These are phyloP conservation scores for Clathrospora elynae DNA, from an alignment of 2,329 filamentous ascomycete species.

Conservation along the genomic window DNA sequence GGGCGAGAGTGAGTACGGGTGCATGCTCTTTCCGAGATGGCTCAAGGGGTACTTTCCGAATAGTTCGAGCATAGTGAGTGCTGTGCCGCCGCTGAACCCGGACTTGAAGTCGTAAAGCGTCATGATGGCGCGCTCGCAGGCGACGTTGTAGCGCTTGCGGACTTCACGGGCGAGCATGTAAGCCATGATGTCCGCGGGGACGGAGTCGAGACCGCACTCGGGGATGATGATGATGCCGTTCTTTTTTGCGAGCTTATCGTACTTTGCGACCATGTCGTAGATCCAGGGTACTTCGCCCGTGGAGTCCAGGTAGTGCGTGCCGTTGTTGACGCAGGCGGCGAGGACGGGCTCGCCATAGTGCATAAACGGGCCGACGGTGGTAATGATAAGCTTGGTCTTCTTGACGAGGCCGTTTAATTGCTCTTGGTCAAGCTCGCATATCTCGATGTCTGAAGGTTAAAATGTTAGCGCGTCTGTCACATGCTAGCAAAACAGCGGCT, in stretches of 20 bases:
- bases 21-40: constrained; percentile 55
- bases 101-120: constrained; percentile 60
- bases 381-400: constrained; percentile 64
- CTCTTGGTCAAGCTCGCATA: constrained; percentile 51
- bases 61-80: constrained; percentile 68
- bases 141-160: constrained; percentile 57
- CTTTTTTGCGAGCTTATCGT: constrained; percentile 63
- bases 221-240: constrained; percentile 67
- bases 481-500: not conserved
- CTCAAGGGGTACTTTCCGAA: constrained; percentile 55
- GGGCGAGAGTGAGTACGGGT: constrained; percentile 59
- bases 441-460: constrained; percentile 46
- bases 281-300: constrained; percentile 70
- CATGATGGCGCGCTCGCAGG: constrained; percentile 58
- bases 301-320: constrained; percentile 71
- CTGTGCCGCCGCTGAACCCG: constrained; percentile 59
- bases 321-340: constrained; percentile 66
- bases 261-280: constrained; percentile 65
- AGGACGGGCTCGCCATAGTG: constrained; percentile 68
- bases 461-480: constrained; percentile 3
- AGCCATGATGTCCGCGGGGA: constrained; percentile 63
- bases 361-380: constrained; percentile 67
- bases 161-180: constrained; percentile 60
- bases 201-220: constrained; percentile 65
- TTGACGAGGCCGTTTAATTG: constrained; percentile 59